Conservation (phyloP, 495 filamentous ascomycete species). For the Hypoxylon rickii region DNA sequence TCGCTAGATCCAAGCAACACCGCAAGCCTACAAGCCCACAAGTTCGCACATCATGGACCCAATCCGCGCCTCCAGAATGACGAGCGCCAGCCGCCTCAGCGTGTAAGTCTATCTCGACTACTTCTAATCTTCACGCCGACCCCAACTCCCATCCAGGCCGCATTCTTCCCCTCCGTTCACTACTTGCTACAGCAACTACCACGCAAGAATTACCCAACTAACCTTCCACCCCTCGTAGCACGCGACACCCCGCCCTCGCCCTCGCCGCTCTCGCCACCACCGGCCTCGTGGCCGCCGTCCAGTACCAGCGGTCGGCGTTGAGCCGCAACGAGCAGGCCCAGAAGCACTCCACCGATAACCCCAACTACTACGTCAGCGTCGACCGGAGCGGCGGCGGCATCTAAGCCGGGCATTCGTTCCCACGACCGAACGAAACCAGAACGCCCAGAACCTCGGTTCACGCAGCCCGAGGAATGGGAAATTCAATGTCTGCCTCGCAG, state of each 20-base stretch:
- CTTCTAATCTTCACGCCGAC: no score
- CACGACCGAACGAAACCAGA: not conserved
- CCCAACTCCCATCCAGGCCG: no score
- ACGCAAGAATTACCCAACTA: not conserved
- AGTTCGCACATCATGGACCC: constrained; percentile 22
- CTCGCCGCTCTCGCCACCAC: constrained; percentile 32
- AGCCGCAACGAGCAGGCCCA: constrained; percentile 48
- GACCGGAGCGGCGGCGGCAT: constrained; percentile 55
- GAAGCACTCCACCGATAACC: constrained; percentile 34
- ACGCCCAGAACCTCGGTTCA: no score
- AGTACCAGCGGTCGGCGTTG: constrained; percentile 39
- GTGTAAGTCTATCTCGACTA: constrained; percentile 35
- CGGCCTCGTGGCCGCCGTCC: constrained; percentile 39
- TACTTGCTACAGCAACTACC: not conserved
- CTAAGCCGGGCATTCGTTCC: constrained; percentile 16
- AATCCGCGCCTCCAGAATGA: constrained; percentile 17
- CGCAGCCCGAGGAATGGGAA: no score
- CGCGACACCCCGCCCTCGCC: constrained; percentile 43
- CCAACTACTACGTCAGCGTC: constrained; percentile 49
- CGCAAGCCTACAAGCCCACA: no score
- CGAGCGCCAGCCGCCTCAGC: constrained; percentile 14
- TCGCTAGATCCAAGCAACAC: no score
- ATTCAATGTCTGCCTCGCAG: no score
- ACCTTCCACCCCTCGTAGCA: constrained; percentile 10
- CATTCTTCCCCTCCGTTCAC: not conserved